phyloP scores from a whole-genome alignment of 73 alveolate genomes.

The Symbiodinium pilosum region DNA sequence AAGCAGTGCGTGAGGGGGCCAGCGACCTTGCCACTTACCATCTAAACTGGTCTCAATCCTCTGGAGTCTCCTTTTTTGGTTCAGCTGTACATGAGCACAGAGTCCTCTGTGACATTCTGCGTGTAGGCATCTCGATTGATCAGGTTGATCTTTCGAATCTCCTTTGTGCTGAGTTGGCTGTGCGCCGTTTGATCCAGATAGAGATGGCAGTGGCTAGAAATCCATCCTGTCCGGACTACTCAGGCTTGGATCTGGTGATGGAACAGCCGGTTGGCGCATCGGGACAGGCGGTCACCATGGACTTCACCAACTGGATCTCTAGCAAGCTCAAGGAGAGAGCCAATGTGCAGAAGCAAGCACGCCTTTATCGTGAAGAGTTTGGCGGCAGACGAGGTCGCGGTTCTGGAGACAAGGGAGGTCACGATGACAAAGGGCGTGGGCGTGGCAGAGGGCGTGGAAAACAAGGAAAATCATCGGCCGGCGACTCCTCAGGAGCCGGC shows the following conservation, averaged over 20 bases:
- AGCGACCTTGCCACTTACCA: slow-evolving; percentile 10
- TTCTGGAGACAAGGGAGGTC: background rate
- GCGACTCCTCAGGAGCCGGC: background rate
- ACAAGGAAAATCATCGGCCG: background rate
- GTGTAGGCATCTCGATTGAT: background rate
- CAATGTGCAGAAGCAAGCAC: slow-evolving; percentile 17
- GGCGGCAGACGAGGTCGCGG: background rate
- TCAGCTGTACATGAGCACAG: slow-evolving; percentile 20
- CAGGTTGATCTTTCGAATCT: slow-evolving; percentile 31
- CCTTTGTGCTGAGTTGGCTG: background rate
- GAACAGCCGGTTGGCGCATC: background rate
- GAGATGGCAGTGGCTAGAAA: slow-evolving; percentile 37
- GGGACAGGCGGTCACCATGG: background rate
- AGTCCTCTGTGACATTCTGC: background rate
- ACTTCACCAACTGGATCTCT: background rate
- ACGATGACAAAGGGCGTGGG: background rate
- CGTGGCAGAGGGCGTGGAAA: background rate
- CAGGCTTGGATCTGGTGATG: slow-evolving; percentile 20
- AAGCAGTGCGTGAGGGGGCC: background rate
- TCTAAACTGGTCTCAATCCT: background rate
- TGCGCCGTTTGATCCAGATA: slow-evolving; percentile 8
- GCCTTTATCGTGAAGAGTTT: slow-evolving; percentile 34
- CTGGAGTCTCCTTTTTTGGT: background rate
- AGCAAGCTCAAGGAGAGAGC: slow-evolving; percentile 21
- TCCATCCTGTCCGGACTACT: background rate